Percentiles rank a stretch among this genome's conserved stretches.
Evolutionary conservation across 208 protist species (phyloP).

Genomic region (Wallacemonas collosoma): DNA sequence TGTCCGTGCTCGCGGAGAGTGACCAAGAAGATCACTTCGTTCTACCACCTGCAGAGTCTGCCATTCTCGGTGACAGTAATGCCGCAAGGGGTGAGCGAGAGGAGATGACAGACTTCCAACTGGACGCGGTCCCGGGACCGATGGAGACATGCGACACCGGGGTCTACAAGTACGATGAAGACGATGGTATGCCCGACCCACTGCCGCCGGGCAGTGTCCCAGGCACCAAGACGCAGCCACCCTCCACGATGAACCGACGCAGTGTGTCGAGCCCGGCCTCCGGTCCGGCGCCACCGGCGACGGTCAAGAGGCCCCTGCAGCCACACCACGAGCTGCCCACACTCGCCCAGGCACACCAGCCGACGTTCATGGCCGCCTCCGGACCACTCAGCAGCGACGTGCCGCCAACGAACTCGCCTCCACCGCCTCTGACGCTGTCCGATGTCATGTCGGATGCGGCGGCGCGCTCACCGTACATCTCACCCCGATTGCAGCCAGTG

Average conservation of each 20-base stretch:
- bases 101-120: background rate
- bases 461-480: conserved; percentile 13
- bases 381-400: background rate
- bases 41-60: conserved; percentile 1
- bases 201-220: conserved; percentile 4
- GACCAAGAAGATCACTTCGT: conserved; percentile 7
- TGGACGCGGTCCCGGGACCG: conserved; percentile 1
- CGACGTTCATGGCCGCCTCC: background rate
- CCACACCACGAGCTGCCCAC: background rate
- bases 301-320: background rate
- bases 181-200: background rate
- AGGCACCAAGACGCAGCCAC: conserved; percentile 13
- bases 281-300: background rate
- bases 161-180: conserved; percentile 9
- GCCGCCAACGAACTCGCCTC: background rate
- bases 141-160: background rate
- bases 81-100: background rate
- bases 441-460: background rate
- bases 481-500: background rate
- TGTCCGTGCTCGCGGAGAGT: background rate
- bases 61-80: background rate
- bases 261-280: background rate
- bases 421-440: conserved; percentile 1
- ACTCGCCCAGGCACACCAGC: background rate
- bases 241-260: conserved; percentile 12